phyloP scores from a whole-genome alignment of 129 eudicot species.

The Helianthus annuus region DNA sequence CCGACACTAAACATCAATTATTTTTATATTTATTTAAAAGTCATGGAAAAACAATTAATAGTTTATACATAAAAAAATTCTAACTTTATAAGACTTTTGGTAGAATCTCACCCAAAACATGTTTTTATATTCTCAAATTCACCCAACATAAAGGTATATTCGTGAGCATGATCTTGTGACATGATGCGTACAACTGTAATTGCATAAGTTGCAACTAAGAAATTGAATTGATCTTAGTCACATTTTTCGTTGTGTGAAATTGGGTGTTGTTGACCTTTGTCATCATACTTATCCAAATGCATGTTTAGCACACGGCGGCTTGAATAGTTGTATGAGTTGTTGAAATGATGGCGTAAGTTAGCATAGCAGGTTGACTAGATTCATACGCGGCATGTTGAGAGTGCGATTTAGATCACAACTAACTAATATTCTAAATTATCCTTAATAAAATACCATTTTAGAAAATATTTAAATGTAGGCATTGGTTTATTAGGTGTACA shows the following conservation, averaged over 20 bases:
- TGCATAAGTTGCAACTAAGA: constrained; percentile 20
- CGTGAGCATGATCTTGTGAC: neutral
- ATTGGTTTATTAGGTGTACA: constrained; percentile 3
- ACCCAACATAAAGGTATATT: neutral
- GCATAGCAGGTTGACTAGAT: constrained; percentile 32
- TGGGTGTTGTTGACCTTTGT: constrained; percentile 6
- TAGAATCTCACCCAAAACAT: too few species aligned
- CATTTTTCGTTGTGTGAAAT: neutral
- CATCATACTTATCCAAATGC: constrained; percentile 33
- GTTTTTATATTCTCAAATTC: neutral
- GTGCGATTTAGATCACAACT: constrained; percentile 17
- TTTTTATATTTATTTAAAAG: too few species aligned
- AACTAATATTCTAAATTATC: constrained; percentile 10
- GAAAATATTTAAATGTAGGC: neutral
- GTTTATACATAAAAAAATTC: neutral
- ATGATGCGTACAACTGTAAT: constrained; percentile 10
- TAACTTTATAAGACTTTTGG: neutral
- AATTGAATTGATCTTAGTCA: neutral
- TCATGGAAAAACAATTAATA: neutral
- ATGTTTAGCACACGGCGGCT: constrained; percentile 30
- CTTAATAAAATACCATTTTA: constrained; percentile 1
- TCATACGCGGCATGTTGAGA: constrained; percentile 41
- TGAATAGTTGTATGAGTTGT: constrained; percentile 12
- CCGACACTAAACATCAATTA: too few species aligned
- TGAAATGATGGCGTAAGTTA: neutral